These are phyloP conservation scores for Bruguiera parviflora DNA, from an alignment of 345 rosid species.

Conservation along the genomic window DNA sequence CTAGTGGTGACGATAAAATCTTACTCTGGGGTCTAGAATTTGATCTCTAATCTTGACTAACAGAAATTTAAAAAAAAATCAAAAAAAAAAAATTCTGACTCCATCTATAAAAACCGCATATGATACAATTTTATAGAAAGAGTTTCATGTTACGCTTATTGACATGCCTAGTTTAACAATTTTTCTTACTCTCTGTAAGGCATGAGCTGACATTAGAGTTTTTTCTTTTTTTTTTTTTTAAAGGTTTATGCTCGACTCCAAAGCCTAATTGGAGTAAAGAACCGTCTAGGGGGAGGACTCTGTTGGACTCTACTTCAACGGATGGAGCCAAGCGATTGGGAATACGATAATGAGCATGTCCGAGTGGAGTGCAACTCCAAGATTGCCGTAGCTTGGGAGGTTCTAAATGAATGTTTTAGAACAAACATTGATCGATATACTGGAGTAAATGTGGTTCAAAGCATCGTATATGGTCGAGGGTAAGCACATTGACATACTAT, in stretches of 20 bases:
- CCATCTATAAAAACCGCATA: too few species aligned
- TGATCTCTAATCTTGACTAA: too few species aligned
- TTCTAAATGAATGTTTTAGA: conserved; percentile 20
- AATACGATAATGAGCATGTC: not conserved
- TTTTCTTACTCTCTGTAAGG: too few species aligned
- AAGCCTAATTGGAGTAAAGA: conserved; percentile 6
- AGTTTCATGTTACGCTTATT: too few species aligned
- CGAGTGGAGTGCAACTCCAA: conserved; percentile 13
- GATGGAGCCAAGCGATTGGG: not conserved
- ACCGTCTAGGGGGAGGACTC: conserved; percentile 5
- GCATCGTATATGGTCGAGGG: not conserved
- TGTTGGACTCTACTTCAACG: conserved; percentile 17
- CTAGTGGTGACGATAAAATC: too few species aligned
- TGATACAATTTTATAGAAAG: too few species aligned
- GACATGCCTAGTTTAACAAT: too few species aligned
- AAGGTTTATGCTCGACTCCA: not conserved
- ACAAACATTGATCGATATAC: not conserved
- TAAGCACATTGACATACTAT: not conserved
- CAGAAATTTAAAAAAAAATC: too few species aligned
- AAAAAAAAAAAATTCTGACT: too few species aligned
- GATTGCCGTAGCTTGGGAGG: conserved; percentile 8
- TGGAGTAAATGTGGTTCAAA: not conserved
- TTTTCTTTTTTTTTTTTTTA: too few species aligned
- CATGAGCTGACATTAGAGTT: too few species aligned
- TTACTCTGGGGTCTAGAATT: too few species aligned